phyloP scores from a whole-genome alignment of 2,329 filamentous ascomycete genomes.

The Fusarium pininemorale region DNA sequence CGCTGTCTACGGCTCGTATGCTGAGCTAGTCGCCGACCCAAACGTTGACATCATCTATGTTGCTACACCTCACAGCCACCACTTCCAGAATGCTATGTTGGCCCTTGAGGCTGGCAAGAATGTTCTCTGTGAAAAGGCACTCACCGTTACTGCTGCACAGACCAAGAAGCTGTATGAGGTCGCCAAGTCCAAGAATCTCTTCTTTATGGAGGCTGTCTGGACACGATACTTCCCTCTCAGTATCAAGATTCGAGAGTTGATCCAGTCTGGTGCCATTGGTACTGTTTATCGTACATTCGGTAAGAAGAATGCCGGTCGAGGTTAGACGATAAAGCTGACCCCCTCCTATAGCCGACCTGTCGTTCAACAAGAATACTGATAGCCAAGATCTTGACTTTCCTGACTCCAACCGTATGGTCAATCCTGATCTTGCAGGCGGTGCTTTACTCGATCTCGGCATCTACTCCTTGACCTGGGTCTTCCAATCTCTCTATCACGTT shows the following conservation, averaged over 20 bases:
- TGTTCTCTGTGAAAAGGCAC: conserved; percentile 90
- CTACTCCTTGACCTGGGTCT: conserved; percentile 90
- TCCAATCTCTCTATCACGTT: conserved; percentile 86
- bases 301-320: conserved; percentile 42
- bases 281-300: conserved; percentile 68
- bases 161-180: conserved; percentile 75
- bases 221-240: conserved; percentile 88
- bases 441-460: conserved; percentile 86
- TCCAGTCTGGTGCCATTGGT: conserved; percentile 64
- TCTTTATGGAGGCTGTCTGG: conserved; percentile 91
- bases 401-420: conserved; percentile 79
- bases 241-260: conserved; percentile 75
- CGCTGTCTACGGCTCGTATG: conserved; percentile 81
- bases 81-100: conserved; percentile 92
- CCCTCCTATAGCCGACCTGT: conserved; percentile 61
- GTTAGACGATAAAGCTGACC: conserved; percentile 7
- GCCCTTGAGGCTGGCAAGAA: conserved; percentile 85
- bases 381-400: conserved; percentile 66
- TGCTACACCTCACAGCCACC: conserved; percentile 89
- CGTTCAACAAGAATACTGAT: conserved; percentile 66
- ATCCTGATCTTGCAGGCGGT: conserved; percentile 83
- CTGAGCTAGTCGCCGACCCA: conserved; percentile 80
- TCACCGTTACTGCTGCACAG: conserved; percentile 85
- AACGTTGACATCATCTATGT: conserved; percentile 89
- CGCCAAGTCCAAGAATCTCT: conserved; percentile 76